A percentile compares a stretch with the other conserved stretches of the same genome.
phyloP scores from a whole-genome alignment of 441 rosid genomes.

The Croton setiger region DNA sequence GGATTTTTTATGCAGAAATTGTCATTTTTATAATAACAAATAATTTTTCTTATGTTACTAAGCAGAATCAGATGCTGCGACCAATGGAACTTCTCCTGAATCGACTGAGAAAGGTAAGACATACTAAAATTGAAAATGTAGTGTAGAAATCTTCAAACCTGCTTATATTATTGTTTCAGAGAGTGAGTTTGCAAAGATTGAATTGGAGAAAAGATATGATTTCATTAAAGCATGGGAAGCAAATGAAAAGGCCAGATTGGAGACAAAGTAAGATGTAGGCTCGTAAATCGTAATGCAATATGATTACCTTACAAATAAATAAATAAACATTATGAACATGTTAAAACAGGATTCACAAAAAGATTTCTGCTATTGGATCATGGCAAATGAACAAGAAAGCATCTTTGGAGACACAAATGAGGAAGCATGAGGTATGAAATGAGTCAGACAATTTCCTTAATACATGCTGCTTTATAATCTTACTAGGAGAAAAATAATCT shows the following conservation, averaged over 20 bases:
- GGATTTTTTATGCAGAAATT: too few species aligned
- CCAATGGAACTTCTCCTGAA: conserved; percentile 14
- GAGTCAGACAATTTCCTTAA: neutral
- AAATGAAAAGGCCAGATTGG: conserved; percentile 53
- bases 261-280: conserved; percentile 40
- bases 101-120: conserved; percentile 32
- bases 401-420: conserved; percentile 35
- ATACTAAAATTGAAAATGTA: neutral
- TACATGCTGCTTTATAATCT: neutral
- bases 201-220: conserved; percentile 44
- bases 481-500: neutral
- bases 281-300: too few species aligned
- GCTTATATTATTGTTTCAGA: conserved; percentile 26
- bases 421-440: conserved; percentile 40
- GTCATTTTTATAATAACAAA: too few species aligned
- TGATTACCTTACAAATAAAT: too few species aligned
- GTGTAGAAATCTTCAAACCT: neutral
- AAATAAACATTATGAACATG: conserved; percentile 10
- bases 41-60: neutral
- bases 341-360: conserved; percentile 43
- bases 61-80: conserved; percentile 26
- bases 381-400: conserved; percentile 55
- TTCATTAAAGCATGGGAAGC: conserved; percentile 63
- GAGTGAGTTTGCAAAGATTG: conserved; percentile 34
- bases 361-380: conserved; percentile 34